These are phyloP conservation scores for Sordariomycetes sp. DNA, from an alignment of 2,329 filamentous ascomycete genomes.

Conservation along the genomic window DNA sequence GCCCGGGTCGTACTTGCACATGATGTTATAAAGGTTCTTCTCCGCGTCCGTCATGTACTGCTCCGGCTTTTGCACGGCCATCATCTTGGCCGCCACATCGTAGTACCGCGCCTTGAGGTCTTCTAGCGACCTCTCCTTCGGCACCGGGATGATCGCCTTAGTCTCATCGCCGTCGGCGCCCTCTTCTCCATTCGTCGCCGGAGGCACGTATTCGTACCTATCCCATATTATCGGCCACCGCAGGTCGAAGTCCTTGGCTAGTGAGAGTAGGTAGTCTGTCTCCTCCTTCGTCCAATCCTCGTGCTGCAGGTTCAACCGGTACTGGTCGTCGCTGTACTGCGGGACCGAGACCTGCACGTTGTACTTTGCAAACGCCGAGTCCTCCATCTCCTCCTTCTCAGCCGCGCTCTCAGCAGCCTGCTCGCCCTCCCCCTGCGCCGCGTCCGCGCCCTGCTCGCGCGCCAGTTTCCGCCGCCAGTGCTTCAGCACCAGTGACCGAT, in stretches of 20 bases:
- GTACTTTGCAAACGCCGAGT: constrained; percentile 69
- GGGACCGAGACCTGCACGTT: constrained; percentile 71
- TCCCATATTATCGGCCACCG: constrained; percentile 89
- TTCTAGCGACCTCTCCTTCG: constrained; percentile 59
- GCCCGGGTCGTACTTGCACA: constrained; percentile 73
- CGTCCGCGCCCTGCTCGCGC: constrained; percentile 18
- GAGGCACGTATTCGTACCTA: constrained; percentile 64
- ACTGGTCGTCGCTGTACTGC: constrained; percentile 77
- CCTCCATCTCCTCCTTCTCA: constrained; percentile 26
- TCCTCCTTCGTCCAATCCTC: constrained; percentile 83
- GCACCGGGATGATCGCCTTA: constrained; percentile 39
- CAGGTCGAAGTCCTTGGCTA: constrained; percentile 68
- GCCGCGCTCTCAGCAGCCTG: constrained; percentile 5
- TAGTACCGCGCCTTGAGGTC: constrained; percentile 90
- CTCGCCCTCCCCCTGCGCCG: constrained; percentile 20
- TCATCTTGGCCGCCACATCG: constrained; percentile 68
- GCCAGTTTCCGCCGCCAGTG: constrained; percentile 67
- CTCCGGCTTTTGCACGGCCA: constrained; percentile 65
- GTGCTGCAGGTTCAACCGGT: constrained; percentile 59
- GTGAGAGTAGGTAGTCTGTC: constrained; percentile 75
- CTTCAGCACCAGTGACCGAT: constrained; percentile 51
- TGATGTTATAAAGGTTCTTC: constrained; percentile 69
- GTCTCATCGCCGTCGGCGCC: constrained; percentile 30
- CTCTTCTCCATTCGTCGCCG: constrained; percentile 28
- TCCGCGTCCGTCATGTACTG: constrained; percentile 81